Evolutionary conservation across 495 filamentous ascomycete species (phyloP).

Genomic region (Podospora bellae-mahoneyi): DNA sequence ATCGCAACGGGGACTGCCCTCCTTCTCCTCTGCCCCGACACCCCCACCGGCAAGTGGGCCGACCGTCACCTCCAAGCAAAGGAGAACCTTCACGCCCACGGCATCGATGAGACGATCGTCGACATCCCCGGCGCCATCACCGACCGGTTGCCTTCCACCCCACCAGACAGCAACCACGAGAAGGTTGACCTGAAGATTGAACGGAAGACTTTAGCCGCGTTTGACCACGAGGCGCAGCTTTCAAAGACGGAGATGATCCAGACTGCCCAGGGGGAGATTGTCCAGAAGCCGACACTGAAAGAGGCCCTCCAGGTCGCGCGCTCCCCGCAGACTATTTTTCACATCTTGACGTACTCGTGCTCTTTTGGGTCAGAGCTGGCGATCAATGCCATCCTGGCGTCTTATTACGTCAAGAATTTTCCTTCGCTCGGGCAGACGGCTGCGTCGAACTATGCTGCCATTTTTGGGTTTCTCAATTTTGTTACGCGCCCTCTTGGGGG

Average conservation of each 20-base stretch:
- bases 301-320: slow-evolving; percentile 48
- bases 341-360: slow-evolving; percentile 69
- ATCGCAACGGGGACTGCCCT: slow-evolving; percentile 61
- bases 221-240: slow-evolving; percentile 47
- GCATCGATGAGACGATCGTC: slow-evolving; percentile 35
- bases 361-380: slow-evolving; percentile 81
- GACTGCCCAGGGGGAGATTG: slow-evolving; percentile 57
- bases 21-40: slow-evolving; percentile 72
- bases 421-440: slow-evolving; percentile 65
- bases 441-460: slow-evolving; percentile 75
- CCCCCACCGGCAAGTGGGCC: slow-evolving; percentile 76
- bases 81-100: slow-evolving; percentile 3
- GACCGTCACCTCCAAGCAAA: slow-evolving; percentile 47
- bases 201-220: slow-evolving; percentile 33
- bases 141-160: slow-evolving; percentile 36
- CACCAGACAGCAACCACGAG: neutral
- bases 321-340: slow-evolving; percentile 64
- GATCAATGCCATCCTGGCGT: slow-evolving; percentile 76
- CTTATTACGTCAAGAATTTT: slow-evolving; percentile 78
- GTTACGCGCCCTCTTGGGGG: slow-evolving; percentile 71
- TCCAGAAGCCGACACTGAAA: slow-evolving; percentile 61
- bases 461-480: slow-evolving; percentile 86
- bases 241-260: slow-evolving; percentile 48
- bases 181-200: neutral
- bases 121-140: slow-evolving; percentile 53